phyloP scores from a whole-genome alignment of 2,329 filamentous ascomycete genomes.

The Neopestalotiopsis clavispora region DNA sequence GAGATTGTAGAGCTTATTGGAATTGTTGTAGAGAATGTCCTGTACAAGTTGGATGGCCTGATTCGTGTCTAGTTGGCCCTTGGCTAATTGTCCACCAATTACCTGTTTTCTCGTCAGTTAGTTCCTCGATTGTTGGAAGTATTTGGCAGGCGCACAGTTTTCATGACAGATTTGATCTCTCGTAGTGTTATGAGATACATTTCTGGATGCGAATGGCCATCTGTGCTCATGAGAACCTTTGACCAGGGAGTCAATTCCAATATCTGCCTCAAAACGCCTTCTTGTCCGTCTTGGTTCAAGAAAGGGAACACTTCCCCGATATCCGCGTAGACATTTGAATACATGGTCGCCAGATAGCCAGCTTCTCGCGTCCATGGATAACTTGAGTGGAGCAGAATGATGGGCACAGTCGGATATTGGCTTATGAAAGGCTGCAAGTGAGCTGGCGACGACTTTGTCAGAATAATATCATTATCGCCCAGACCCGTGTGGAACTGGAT shows the following conservation, averaged over 20 bases:
- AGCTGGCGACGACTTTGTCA: constrained; percentile 74
- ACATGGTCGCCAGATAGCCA: constrained; percentile 78
- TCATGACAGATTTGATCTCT: constrained; percentile 74
- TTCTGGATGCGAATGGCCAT: constrained; percentile 80
- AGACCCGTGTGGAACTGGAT: constrained; percentile 85
- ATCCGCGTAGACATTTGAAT: constrained; percentile 81
- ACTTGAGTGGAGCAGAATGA: constrained; percentile 79
- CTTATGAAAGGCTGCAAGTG: constrained; percentile 77
- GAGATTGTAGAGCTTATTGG: constrained; percentile 76
- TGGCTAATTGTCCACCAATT: constrained; percentile 69
- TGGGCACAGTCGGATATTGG: constrained; percentile 69
- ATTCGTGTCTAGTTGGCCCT: constrained; percentile 61
- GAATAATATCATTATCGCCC: constrained; percentile 77
- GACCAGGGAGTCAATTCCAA: constrained; percentile 76
- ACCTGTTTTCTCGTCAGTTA: constrained; percentile 43
- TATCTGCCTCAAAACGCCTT: constrained; percentile 70
- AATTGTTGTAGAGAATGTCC: constrained; percentile 76
- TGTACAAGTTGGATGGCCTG: constrained; percentile 69
- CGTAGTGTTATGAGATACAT: constrained; percentile 75
- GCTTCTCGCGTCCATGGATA: constrained; percentile 83
- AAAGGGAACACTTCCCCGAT: constrained; percentile 84
- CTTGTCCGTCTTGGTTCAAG: constrained; percentile 77
- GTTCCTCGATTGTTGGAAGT: background rate
- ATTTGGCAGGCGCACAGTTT: constrained; percentile 55
- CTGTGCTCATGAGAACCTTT: constrained; percentile 81